A percentile compares a stretch with the other conserved stretches of the same genome.
Conservation (phyloP, 108 stramenopile species). For the Skeletonema tropicum region DNA sequence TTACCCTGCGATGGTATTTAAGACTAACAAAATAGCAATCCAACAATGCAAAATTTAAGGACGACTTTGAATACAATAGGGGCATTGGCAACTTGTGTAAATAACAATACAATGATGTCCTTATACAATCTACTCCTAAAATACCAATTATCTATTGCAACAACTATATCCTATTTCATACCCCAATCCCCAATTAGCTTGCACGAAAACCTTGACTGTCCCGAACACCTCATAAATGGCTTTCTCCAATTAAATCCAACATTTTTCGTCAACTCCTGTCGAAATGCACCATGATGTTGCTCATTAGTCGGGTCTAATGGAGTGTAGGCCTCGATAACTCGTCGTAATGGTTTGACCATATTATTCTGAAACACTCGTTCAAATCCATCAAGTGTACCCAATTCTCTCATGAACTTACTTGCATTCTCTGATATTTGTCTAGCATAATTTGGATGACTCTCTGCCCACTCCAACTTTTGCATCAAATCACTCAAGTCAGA, state of each 20-base stretch:
- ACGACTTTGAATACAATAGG: no score
- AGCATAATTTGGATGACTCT: slow-evolving; percentile 1
- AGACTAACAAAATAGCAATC: no score
- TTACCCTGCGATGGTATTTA: no score
- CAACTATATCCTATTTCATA: no score
- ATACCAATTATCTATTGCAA: no score
- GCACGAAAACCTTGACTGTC: neutral
- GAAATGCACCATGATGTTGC: neutral
- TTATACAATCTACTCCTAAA: no score
- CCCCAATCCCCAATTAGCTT: neutral
- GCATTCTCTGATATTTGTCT: neutral
- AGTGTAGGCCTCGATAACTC: neutral
- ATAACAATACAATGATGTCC: no score
- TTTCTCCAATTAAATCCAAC: neutral
- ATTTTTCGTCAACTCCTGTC: neutral
- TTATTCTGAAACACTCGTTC: neutral
- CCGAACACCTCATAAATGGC: neutral
- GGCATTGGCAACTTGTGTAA: no score
- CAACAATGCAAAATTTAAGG: no score
- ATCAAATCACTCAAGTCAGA: slow-evolving; percentile 3
- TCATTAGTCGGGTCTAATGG: neutral
- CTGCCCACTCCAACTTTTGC: slow-evolving; percentile 18
- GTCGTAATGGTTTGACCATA: neutral
- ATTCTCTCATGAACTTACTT: neutral
- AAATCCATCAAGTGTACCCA: neutral